A percentile compares a stretch with the other conserved stretches of the same genome.
Conservation (phyloP, 331 rosid species). For the Pyrus hybrid region DNA sequence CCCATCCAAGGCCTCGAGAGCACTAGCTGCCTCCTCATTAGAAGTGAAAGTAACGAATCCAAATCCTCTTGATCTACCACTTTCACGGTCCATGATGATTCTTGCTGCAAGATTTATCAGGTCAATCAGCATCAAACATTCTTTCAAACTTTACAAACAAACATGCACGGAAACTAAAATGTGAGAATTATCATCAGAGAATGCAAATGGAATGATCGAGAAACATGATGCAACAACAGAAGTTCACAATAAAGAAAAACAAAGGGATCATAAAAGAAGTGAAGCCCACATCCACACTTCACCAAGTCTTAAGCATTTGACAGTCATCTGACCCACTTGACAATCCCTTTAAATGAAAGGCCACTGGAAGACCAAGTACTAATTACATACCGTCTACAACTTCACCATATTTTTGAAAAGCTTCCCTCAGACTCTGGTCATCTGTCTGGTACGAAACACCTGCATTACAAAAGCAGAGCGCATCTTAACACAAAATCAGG, state of each 20-base stretch:
- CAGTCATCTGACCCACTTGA: neutral
- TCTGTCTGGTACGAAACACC: slow-evolving; percentile 61
- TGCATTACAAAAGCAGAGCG: slow-evolving; percentile 13
- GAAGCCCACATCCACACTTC: neutral
- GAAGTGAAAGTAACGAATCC: slow-evolving; percentile 66
- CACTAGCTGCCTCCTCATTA: slow-evolving; percentile 80
- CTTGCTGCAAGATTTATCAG: slow-evolving; percentile 40
- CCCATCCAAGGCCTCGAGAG: slow-evolving; percentile 84
- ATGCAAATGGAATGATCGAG: neutral
- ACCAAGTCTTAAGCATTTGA: neutral
- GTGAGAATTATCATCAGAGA: neutral
- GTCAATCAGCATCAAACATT: neutral
- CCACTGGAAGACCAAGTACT: neutral
- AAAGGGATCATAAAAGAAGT: too few relatives aligned
- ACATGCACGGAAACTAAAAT: neutral
- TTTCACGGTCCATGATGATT: slow-evolving; percentile 69
- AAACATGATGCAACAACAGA: neutral
- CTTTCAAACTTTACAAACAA: neutral
- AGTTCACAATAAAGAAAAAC: neutral
- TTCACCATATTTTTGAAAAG: slow-evolving; percentile 64
- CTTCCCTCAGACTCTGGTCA: slow-evolving; percentile 59
- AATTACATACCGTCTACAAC: slow-evolving; percentile 54
- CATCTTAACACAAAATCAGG: neutral
- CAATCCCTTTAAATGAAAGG: neutral
- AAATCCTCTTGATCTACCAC: slow-evolving; percentile 88